These are phyloP conservation scores for Populus nigra DNA, from an alignment of 345 rosid species.

Conservation along the genomic window DNA sequence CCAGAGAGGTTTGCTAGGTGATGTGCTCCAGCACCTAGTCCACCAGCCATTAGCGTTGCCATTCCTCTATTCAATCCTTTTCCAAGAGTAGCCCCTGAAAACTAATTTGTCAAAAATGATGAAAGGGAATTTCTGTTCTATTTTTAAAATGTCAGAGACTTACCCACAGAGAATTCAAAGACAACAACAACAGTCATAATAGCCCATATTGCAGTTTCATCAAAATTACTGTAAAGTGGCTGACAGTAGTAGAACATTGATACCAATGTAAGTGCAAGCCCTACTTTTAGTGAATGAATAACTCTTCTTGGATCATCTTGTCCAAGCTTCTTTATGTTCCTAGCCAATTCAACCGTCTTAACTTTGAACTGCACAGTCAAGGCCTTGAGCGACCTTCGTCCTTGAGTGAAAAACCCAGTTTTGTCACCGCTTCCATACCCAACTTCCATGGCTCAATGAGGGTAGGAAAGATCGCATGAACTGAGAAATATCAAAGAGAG, in stretches of 20 bases:
- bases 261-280: conserved; percentile 39
- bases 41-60: conserved; percentile 67
- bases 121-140: not conserved
- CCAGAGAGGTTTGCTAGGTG: conserved; percentile 58
- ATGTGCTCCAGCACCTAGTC: conserved; percentile 67
- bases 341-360: conserved; percentile 6
- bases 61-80: conserved; percentile 65
- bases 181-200: conserved; percentile 39
- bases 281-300: conserved; percentile 41
- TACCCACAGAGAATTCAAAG: conserved; percentile 45
- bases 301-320: conserved; percentile 46
- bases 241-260: conserved; percentile 33
- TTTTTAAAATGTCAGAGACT: not conserved
- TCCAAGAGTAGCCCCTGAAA: conserved; percentile 67
- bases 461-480: conserved; percentile 2
- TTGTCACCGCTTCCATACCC: conserved; percentile 5
- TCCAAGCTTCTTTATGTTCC: conserved; percentile 22
- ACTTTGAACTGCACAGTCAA: not conserved
- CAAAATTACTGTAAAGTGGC: conserved; percentile 32
- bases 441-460: conserved; percentile 19
- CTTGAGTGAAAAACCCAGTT: not conserved
- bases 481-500: not conserved
- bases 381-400: conserved; percentile 7
- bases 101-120: not conserved
- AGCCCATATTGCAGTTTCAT: conserved; percentile 40